Conservation (phyloP, 108 stramenopile species). For the Mayamaea pseudoterrestris region DNA sequence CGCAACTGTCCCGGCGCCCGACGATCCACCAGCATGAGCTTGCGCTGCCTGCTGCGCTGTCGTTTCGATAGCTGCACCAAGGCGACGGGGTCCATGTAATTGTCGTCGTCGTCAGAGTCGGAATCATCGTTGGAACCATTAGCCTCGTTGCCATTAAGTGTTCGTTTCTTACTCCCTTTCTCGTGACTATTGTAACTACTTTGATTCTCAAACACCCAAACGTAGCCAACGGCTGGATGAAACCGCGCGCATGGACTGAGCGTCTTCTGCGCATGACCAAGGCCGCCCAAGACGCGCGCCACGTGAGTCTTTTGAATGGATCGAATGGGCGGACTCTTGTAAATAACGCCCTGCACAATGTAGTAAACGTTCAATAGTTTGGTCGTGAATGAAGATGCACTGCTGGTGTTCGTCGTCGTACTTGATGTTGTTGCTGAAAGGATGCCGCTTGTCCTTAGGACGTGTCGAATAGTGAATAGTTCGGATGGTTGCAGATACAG, state of each 20-base stretch:
- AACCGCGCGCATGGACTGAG: slow-evolving; percentile 61
- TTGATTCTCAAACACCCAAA: slow-evolving; percentile 56
- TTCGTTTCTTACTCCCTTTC: background rate
- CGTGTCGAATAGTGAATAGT: slow-evolving; percentile 71
- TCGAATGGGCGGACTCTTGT: slow-evolving; percentile 66
- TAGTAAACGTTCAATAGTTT: slow-evolving; percentile 76
- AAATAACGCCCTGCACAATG: slow-evolving; percentile 78
- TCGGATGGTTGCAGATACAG: slow-evolving; percentile 50
- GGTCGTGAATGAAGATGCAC: too few species aligned
- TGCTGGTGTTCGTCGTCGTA: too few species aligned
- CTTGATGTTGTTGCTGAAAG: too few species aligned
- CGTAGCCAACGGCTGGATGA: slow-evolving; percentile 68
- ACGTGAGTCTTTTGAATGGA: slow-evolving; percentile 73
- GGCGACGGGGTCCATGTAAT: slow-evolving; percentile 31
- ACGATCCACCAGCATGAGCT: slow-evolving; percentile 59
- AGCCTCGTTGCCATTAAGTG: too few species aligned
- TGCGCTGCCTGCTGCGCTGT: slow-evolving; percentile 41
- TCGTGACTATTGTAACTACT: slow-evolving; percentile 4
- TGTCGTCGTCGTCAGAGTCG: too few species aligned
- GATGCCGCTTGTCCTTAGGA: slow-evolving; percentile 40
- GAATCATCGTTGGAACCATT: slow-evolving; percentile 13
- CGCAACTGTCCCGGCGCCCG: slow-evolving; percentile 61
- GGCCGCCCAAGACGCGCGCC: slow-evolving; percentile 48
- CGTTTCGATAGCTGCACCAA: slow-evolving; percentile 40
- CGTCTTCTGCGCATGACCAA: slow-evolving; percentile 54